Conservation (phyloP, 73 alveolate genomes). For the Diophrys sp. region DNA sequence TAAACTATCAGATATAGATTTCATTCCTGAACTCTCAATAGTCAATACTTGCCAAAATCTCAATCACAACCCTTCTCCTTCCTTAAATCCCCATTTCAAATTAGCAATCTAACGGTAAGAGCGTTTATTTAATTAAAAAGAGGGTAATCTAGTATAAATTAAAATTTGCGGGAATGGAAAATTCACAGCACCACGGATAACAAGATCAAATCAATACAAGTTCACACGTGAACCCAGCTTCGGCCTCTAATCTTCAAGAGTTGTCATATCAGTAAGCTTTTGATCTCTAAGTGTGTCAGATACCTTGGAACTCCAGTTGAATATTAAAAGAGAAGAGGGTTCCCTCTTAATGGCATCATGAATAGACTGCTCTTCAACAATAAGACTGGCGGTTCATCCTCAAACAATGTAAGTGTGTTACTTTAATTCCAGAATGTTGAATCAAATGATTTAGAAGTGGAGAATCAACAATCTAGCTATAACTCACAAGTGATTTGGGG, state of each 20-base stretch:
- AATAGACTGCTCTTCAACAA: neutral
- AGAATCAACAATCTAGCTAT: neutral
- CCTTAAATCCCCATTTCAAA: too few relatives aligned
- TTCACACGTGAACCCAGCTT: neutral
- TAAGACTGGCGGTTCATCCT: neutral
- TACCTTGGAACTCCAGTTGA: conserved; percentile 9
- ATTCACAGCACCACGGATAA: neutral
- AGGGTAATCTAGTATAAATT: neutral
- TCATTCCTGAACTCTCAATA: conserved; percentile 13
- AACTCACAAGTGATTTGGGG: conserved; percentile 89
- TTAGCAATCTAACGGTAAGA: too few relatives aligned
- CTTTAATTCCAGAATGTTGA: neutral
- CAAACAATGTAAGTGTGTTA: neutral
- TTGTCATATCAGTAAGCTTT: neutral
- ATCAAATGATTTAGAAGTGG: neutral
- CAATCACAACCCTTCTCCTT: too few relatives aligned
- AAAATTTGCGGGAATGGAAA: conserved; percentile 2
- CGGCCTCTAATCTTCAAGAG: neutral
- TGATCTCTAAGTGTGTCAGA: neutral
- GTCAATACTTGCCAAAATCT: too few relatives aligned
- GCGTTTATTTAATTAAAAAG: neutral
- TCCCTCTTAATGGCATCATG: neutral
- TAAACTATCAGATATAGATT: neutral
- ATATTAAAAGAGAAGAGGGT: conserved; percentile 14
- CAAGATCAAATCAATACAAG: neutral